A percentile compares a stretch with the other conserved stretches of the same genome.
These are phyloP conservation scores for Lathyrus oleraceus DNA, from an alignment of 306 rosid species.

Conservation along the genomic window DNA sequence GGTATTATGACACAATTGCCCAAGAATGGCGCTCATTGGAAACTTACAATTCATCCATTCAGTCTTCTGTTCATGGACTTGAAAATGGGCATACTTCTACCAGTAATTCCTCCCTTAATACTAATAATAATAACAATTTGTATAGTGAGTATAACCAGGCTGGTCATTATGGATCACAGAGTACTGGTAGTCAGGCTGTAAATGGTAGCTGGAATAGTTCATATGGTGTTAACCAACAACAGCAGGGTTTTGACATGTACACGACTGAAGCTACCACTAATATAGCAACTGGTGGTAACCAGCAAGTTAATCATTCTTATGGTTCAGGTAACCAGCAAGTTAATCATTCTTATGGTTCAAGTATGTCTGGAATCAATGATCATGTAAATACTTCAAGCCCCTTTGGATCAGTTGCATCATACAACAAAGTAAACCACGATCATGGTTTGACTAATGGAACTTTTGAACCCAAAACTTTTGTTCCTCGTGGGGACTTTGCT, in stretches of 20 bases:
- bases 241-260: conserved; percentile 50
- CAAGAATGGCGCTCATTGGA: conserved; percentile 76
- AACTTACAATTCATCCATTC: conserved; percentile 52
- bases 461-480: conserved; percentile 48
- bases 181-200: conserved; percentile 44
- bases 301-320: background rate
- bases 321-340: conserved; percentile 23
- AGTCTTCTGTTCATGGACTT: conserved; percentile 43
- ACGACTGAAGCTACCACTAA: conserved; percentile 36
- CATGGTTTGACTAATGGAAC: conserved; percentile 53
- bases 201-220: conserved; percentile 54
- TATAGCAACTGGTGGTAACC: conserved; percentile 48
- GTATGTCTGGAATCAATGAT: conserved; percentile 39
- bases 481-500: conserved; percentile 40
- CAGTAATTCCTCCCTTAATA: conserved; percentile 30
- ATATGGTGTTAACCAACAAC: conserved; percentile 43
- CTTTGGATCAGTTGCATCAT: conserved; percentile 51
- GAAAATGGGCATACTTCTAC: conserved; percentile 53
- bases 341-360: conserved; percentile 50
- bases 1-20: conserved; percentile 74
- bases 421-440: conserved; percentile 51
- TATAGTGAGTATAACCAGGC: conserved; percentile 45
- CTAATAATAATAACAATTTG: conserved; percentile 32
- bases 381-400: conserved; percentile 56
- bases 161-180: conserved; percentile 47